These are phyloP conservation scores for Colletotrichum orbiculare DNA, from an alignment of 2,329 filamentous ascomycete species.

Conservation along the genomic window DNA sequence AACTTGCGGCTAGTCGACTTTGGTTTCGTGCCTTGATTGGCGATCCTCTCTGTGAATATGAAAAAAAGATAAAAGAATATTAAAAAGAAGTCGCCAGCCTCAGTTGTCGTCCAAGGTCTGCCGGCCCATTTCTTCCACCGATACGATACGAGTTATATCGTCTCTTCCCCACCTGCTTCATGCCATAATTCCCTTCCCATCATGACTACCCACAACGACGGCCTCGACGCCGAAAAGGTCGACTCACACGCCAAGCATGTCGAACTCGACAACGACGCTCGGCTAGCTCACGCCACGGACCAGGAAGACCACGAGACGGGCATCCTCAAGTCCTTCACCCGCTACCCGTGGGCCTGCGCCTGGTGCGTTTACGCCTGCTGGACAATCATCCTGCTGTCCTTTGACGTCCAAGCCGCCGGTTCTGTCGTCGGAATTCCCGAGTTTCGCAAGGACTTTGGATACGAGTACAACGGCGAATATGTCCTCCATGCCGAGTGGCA, in stretches of 20 bases:
- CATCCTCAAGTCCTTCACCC: constrained; percentile 39
- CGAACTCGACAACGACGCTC: constrained; percentile 16
- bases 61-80: too few relatives aligned
- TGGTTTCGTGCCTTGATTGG: not conserved
- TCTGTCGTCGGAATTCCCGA: constrained; percentile 55
- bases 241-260: constrained; percentile 22
- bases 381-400: constrained; percentile 51
- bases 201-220: constrained; percentile 11
- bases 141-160: not conserved
- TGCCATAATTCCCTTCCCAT: not conserved
- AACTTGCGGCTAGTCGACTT: not conserved
- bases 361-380: constrained; percentile 55
- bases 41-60: too few relatives aligned
- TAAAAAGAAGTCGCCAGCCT: too few relatives aligned
- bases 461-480: constrained; percentile 48
- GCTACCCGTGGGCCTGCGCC: constrained; percentile 41
- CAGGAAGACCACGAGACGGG: constrained; percentile 44
- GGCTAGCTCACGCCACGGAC: constrained; percentile 19
- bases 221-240: constrained; percentile 23
- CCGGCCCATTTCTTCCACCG: not conserved
- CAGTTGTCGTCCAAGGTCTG: not conserved
- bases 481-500: constrained; percentile 57
- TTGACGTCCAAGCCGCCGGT: constrained; percentile 54
- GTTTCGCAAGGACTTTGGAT: constrained; percentile 58
- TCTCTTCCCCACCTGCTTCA: not conserved